Evolutionary conservation across 2,329 filamentous ascomycete species (phyloP).

Genomic region (Xylaria digitata): DNA sequence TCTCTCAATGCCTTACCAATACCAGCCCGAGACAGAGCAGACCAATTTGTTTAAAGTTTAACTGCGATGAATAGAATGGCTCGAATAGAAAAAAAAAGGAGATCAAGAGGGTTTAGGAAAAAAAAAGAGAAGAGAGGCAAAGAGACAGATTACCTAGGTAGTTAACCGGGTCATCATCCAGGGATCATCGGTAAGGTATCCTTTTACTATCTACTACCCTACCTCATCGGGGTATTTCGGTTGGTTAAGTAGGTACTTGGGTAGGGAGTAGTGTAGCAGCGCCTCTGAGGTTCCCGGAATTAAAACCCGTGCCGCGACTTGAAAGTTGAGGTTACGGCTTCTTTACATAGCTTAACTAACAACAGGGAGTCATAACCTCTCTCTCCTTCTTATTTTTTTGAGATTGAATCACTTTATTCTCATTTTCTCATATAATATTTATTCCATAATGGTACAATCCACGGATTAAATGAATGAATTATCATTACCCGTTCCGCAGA

Average conservation of each 20-base stretch:
- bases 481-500: too few species aligned
- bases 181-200: constrained; percentile 18
- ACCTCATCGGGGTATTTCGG: constrained; percentile 32
- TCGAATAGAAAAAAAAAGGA: constrained; percentile 1
- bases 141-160: constrained; percentile 13
- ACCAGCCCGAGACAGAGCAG: constrained; percentile 4
- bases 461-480: not conserved
- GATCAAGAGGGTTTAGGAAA: constrained; percentile 19
- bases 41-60: not conserved
- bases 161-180: constrained; percentile 27
- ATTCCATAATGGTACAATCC: not conserved
- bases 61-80: not conserved
- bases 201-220: constrained; percentile 11
- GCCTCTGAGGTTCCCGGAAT: constrained; percentile 28
- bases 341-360: not conserved
- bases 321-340: constrained; percentile 21
- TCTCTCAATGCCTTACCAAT: constrained; percentile 14
- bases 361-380: not conserved
- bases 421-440: not conserved
- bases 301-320: constrained; percentile 13
- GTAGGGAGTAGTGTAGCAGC: constrained; percentile 6
- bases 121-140: constrained; percentile 6
- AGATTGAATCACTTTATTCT: not conserved
- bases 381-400: not conserved
- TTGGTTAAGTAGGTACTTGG: constrained; percentile 13